These are phyloP conservation scores for Syzygium jambos DNA, from an alignment of 345 rosid species.

Conservation along the genomic window DNA sequence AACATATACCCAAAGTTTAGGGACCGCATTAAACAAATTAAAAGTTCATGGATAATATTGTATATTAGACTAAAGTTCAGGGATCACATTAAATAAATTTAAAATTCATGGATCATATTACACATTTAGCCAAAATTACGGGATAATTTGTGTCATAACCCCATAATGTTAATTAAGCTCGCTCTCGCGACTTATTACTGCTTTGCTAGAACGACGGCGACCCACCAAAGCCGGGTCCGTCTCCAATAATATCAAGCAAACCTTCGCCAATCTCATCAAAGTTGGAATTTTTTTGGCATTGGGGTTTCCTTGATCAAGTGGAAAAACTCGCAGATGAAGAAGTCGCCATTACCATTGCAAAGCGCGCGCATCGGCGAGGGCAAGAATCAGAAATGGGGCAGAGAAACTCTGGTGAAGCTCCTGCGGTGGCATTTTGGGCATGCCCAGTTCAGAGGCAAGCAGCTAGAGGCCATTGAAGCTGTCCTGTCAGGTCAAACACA, in stretches of 20 bases:
- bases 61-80: too few species aligned
- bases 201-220: not conserved
- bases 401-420: constrained; percentile 74
- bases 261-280: not conserved
- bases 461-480: constrained; percentile 83
- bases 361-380: constrained; percentile 23
- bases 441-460: constrained; percentile 77
- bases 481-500: constrained; percentile 54
- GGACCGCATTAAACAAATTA: too few species aligned
- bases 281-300: not conserved
- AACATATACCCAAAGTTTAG: too few species aligned
- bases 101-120: too few species aligned
- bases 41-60: too few species aligned
- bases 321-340: constrained; percentile 36
- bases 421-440: constrained; percentile 94
- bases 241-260: not conserved
- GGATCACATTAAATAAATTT: too few species aligned
- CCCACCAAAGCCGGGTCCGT: not conserved
- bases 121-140: too few species aligned
- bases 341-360: constrained; percentile 57
- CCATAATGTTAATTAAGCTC: not conserved
- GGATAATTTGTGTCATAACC: too few species aligned
- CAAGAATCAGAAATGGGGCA: constrained; percentile 28
- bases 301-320: not conserved
- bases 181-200: not conserved